Conservation (phyloP, 2,329 filamentous ascomycete genomes). For the Pseudofabraea citricarpa region DNA sequence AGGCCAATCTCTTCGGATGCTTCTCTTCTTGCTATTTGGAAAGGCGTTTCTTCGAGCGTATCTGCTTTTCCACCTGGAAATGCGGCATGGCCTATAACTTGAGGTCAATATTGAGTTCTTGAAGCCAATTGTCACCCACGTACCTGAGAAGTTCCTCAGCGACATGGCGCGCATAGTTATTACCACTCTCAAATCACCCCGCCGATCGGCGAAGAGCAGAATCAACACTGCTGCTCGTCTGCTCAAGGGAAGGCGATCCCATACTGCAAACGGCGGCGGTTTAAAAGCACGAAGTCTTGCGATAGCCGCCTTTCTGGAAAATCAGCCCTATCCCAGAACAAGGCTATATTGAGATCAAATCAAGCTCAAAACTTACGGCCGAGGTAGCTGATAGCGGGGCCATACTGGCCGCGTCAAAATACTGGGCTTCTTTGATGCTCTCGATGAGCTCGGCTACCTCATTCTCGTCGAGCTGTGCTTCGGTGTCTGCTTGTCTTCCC, state of each 20-base stretch:
- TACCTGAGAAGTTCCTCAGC: constrained; percentile 65
- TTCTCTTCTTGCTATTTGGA: constrained; percentile 82
- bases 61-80: constrained; percentile 77
- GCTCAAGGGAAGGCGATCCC: constrained; percentile 55
- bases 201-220: constrained; percentile 78
- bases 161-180: constrained; percentile 63
- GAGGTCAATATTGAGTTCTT: background rate
- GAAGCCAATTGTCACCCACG: background rate
- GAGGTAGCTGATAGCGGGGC: constrained; percentile 25
- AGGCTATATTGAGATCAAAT: background rate
- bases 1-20: constrained; percentile 92
- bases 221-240: constrained; percentile 83
- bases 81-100: constrained; percentile 57
- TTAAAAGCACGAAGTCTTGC: constrained; percentile 56
- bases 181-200: constrained; percentile 71
- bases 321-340: background rate
- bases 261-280: constrained; percentile 55
- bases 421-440: constrained; percentile 25
- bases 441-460: constrained; percentile 22
- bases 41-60: constrained; percentile 51
- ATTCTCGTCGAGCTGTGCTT: constrained; percentile 21
- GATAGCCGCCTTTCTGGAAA: constrained; percentile 30
- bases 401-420: constrained; percentile 28
- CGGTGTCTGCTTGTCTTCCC: background rate
- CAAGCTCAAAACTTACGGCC: constrained; percentile 17